Evolutionary conservation across 2,329 filamentous ascomycete genomes (phyloP).

Genomic region (Penicillium nordicum): DNA sequence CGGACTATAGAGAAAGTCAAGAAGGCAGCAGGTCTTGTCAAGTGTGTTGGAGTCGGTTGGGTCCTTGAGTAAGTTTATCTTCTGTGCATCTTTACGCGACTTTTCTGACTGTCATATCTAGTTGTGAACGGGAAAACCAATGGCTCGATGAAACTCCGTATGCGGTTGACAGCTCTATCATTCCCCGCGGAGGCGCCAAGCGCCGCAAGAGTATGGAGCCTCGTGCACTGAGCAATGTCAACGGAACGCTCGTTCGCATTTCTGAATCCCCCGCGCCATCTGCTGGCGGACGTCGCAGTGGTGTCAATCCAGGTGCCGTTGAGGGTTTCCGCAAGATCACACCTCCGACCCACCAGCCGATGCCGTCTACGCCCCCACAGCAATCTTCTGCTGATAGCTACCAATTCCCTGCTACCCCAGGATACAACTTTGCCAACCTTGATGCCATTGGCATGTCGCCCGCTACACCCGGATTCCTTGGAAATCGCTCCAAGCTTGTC

Average conservation of each 20-base stretch:
- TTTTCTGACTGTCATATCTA: conserved; percentile 32
- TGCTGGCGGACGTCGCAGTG: conserved; percentile 28
- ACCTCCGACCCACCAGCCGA: conserved; percentile 24
- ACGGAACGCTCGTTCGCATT: conserved; percentile 57
- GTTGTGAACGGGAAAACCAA: conserved; percentile 70
- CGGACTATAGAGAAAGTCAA: conserved; percentile 77
- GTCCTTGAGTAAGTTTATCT: conserved; percentile 70
- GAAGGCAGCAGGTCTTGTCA: conserved; percentile 68
- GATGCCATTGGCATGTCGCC: conserved; percentile 43
- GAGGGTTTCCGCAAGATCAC: conserved; percentile 36
- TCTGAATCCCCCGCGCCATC: conserved; percentile 27
- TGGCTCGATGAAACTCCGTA: conserved; percentile 74
- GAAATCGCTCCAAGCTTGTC: conserved; percentile 42
- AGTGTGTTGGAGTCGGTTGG: conserved; percentile 85
- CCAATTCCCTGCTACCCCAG: conserved; percentile 34
- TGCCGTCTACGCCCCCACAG: conserved; percentile 18
- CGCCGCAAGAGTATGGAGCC: conserved; percentile 81
- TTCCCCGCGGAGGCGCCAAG: conserved; percentile 67
- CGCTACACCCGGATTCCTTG: conserved; percentile 47
- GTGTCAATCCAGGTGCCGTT: conserved; percentile 29
- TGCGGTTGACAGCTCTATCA: conserved; percentile 62
- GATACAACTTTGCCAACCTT: conserved; percentile 35
- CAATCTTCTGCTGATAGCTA: conserved; percentile 15
- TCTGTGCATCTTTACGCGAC: neutral
- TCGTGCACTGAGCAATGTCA: conserved; percentile 64